These are phyloP conservation scores for Nitzschia sp. DNA, from an alignment of 108 stramenopile species.

Conservation along the genomic window DNA sequence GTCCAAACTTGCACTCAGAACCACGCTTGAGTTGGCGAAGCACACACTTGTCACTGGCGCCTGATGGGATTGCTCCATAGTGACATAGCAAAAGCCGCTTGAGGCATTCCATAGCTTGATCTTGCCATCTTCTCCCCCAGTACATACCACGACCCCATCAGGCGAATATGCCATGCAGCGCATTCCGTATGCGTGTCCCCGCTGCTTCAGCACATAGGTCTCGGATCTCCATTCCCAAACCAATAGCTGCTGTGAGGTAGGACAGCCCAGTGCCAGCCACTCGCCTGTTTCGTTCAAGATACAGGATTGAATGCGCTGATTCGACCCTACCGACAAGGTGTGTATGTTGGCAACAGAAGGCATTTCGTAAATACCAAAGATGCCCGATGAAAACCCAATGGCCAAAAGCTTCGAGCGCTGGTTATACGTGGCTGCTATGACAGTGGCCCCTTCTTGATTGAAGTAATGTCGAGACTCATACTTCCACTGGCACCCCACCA, in stretches of 20 bases:
- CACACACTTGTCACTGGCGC: constrained; percentile 92
- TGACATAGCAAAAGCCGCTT: constrained; percentile 97
- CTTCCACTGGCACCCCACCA: constrained; percentile 68
- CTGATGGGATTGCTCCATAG: constrained; percentile 91
- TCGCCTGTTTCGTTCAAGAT: constrained; percentile 90
- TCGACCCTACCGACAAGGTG: constrained; percentile 79
- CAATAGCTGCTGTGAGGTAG: constrained; percentile 89
- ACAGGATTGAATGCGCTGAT: constrained; percentile 72
- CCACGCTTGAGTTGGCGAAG: constrained; percentile 91
- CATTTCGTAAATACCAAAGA: constrained; percentile 97
- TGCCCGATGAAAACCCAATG: constrained; percentile 89
- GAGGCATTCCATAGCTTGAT: constrained; percentile 97
- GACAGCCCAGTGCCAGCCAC: constrained; percentile 97
- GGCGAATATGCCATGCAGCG: constrained; percentile 92
- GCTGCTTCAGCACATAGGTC: constrained; percentile 98
- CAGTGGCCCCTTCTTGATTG: constrained; percentile 66
- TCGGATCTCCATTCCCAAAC: constrained; percentile 99
- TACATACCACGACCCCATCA: constrained; percentile 92
- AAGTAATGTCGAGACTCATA: constrained; percentile 82
- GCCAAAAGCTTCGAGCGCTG: constrained; percentile 70
- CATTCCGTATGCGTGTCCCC: constrained; percentile 96
- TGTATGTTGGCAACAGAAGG: constrained; percentile 89
- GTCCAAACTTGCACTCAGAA: constrained; percentile 92
- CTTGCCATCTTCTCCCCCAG: constrained; percentile 97
- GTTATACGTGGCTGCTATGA: constrained; percentile 67